phyloP scores from a whole-genome alignment of 2,329 filamentous ascomycete genomes.

The Zasmidium cellare region DNA sequence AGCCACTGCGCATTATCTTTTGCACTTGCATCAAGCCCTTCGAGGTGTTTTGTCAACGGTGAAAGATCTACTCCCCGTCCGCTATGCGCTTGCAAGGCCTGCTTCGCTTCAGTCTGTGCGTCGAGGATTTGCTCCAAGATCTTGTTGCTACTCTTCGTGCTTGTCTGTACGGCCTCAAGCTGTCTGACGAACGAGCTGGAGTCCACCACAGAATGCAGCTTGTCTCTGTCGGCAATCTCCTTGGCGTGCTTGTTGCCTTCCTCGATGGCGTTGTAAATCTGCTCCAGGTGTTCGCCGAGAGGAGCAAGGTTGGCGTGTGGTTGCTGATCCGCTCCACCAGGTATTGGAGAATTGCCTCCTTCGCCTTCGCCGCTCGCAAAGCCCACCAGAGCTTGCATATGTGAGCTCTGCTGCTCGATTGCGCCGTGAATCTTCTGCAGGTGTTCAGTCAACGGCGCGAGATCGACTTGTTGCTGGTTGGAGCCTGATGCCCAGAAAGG shows the following conservation, averaged over 20 bases:
- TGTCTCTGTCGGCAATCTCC: not conserved
- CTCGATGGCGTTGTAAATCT: conserved; percentile 22
- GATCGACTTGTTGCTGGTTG: conserved; percentile 4
- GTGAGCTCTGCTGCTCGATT: conserved; percentile 17
- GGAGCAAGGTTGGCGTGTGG: conserved; percentile 7
- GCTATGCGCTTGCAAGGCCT: too few species aligned
- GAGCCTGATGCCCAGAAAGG: conserved; percentile 11
- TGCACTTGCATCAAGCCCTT: not conserved
- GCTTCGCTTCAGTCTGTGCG: too few species aligned
- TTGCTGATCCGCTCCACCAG: not conserved
- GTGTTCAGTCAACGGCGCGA: conserved; percentile 14
- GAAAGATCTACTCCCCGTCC: not conserved
- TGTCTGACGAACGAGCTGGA: not conserved
- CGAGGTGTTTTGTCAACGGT: conserved; percentile 2
- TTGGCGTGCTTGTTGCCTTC: conserved; percentile 17
- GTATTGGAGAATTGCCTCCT: not conserved
- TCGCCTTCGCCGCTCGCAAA: conserved; percentile 15
- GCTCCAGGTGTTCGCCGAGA: conserved; percentile 20
- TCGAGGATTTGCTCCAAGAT: too few species aligned
- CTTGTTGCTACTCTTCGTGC: too few species aligned
- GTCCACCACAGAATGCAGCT: not conserved
- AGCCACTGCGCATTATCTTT: not conserved
- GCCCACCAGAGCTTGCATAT: conserved; percentile 17
- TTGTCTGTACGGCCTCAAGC: too few species aligned
- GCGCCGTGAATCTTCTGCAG: conserved; percentile 16